Conservation (phyloP, 1,284 basidiomycete genomes). For the Omphalotus olearius region DNA sequence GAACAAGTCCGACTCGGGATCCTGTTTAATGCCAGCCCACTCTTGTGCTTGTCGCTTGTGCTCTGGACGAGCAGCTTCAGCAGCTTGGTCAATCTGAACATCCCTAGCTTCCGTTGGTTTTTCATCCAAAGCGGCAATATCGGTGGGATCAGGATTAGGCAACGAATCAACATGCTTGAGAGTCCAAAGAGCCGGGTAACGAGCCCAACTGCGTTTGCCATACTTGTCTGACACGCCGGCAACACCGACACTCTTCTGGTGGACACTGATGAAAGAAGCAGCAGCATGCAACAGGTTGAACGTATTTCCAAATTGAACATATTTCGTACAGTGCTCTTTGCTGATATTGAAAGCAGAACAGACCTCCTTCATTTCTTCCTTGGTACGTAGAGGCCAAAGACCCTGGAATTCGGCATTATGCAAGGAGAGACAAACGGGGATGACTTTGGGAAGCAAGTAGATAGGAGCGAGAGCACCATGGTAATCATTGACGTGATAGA, state of each 20-base stretch:
- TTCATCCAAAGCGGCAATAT: constrained; percentile 88
- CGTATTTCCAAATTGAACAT: constrained; percentile 94
- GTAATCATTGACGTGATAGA: constrained; percentile 89
- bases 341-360: constrained; percentile 95
- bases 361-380: constrained; percentile 96
- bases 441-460: constrained; percentile 87
- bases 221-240: constrained; percentile 96
- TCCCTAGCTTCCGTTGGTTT: constrained; percentile 67
- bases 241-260: constrained; percentile 89
- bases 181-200: constrained; percentile 93
- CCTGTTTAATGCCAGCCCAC: constrained; percentile 89
- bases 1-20: constrained; percentile 84
- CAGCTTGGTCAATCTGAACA: constrained; percentile 74
- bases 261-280: constrained; percentile 85
- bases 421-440: constrained; percentile 85
- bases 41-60: constrained; percentile 90
- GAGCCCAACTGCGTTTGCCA: constrained; percentile 91
- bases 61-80: constrained; percentile 85
- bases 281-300: constrained; percentile 92
- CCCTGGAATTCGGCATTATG: constrained; percentile 97
- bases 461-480: constrained; percentile 88
- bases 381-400: constrained; percentile 89
- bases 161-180: constrained; percentile 91
- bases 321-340: constrained; percentile 92
- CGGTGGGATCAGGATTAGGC: constrained; percentile 89